phyloP scores from a whole-genome alignment of 2,329 filamentous ascomycete species.

The Pezicula carpinea region DNA sequence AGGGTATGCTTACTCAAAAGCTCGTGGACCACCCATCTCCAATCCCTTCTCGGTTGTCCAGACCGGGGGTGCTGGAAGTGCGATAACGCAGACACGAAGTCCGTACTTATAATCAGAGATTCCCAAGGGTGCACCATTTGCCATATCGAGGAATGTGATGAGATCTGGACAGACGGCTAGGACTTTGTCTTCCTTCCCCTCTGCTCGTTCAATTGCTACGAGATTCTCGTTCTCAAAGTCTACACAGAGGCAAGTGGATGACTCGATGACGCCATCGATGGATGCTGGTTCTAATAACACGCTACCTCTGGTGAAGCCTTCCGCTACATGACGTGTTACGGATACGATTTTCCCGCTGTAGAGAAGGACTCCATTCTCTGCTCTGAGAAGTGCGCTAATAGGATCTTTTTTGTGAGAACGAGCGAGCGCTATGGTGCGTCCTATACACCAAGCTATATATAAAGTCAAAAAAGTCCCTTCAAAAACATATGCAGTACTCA shows the following conservation, averaged over 20 bases:
- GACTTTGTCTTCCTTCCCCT: conserved; percentile 14
- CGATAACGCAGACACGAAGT: conserved; percentile 44
- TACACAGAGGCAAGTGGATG: conserved; percentile 12
- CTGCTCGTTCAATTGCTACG: conserved; percentile 14
- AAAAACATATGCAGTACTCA: conserved; percentile 2
- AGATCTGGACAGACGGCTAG: conserved; percentile 26
- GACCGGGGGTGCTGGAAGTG: conserved; percentile 42
- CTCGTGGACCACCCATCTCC: conserved; percentile 35
- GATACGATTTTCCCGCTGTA: conserved; percentile 26
- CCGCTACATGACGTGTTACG: conserved; percentile 20
- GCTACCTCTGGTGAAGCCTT: conserved; percentile 25
- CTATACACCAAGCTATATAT: conserved; percentile 44
- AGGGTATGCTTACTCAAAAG: conserved; percentile 31
- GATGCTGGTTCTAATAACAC: conserved; percentile 19
- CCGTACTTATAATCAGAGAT: conserved; percentile 48
- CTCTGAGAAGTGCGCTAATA: conserved; percentile 19
- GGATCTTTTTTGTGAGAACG: conserved; percentile 23
- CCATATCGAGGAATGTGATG: conserved; percentile 35
- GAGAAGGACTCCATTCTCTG: conserved; percentile 23
- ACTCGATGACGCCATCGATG: not conserved
- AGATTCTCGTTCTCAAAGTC: conserved; percentile 29
- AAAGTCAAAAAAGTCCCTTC: not conserved
- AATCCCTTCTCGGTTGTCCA: conserved; percentile 39
- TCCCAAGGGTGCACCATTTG: conserved; percentile 44
- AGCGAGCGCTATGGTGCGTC: conserved; percentile 48